Evolutionary conservation across 2,329 filamentous ascomycete genomes (phyloP), one percentile per base, ranked within the genome.

Genomic region (Cryoendolithus antarcticus): DNA sequence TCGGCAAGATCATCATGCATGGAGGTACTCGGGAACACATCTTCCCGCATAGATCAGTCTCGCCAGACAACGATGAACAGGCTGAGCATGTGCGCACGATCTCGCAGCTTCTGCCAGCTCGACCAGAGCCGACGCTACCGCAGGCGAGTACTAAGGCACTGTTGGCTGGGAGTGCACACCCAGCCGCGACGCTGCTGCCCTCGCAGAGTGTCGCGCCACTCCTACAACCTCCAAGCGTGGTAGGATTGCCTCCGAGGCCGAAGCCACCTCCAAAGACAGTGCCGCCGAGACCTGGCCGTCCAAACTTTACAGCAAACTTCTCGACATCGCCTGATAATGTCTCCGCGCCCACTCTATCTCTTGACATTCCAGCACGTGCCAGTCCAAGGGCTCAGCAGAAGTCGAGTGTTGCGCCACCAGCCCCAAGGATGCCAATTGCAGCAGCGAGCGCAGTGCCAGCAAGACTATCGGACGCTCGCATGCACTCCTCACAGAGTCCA

Each of bases 61-160:
- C 44, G 11, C 50, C 45, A 15, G 45, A 45, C 9, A 53, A 49
- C 32, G 38, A 42, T 13, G 55, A 52, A 36, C 42, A 43, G 15
- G 6, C 19, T 6, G 44, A 44, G 21, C 56, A 48, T 37, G 47
- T 44, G 24, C 41, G 49, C 12, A 56, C 53, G 2, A 30, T 51
- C 6, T 58, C 57, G 3, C 53, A 53, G 37, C 41, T 58, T 3
- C 43, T 60, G 10, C 57, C 56, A 3, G 55, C 56, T 5, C 56
- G 49, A 38, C 55, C 54, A 9, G 41, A 42, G 2, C 35, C 42
- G 12, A 43, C 38, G n/a, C 44, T 43, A 12, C 47, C 40, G 15
- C 19, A 21, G 19, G 6, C 6, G 19, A 21, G 3, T 6, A 21
- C 3, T 6, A 21, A 31, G 30, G 29, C 34, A 35, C 6, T 8